These are phyloP conservation scores for Didymella lethalis DNA, from an alignment of 2,329 filamentous ascomycete genomes.

Conservation along the genomic window DNA sequence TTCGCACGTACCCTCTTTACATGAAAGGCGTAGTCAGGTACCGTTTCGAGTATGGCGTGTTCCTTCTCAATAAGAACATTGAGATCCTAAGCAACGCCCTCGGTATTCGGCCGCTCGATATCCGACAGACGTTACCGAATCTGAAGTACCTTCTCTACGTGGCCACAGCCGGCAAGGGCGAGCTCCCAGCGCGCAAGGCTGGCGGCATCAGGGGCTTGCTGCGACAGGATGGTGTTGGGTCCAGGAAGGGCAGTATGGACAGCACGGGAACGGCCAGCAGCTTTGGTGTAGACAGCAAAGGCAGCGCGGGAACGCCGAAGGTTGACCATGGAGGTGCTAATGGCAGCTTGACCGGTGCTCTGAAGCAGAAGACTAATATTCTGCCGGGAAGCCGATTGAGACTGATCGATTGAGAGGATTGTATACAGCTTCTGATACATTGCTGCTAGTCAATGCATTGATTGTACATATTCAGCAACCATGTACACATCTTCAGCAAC, in stretches of 20 bases:
- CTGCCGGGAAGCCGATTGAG: slow-evolving; percentile 40
- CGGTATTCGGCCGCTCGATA: slow-evolving; percentile 82
- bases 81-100: slow-evolving; percentile 71
- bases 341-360: slow-evolving; percentile 23
- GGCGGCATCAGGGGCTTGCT: slow-evolving; percentile 49
- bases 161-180: slow-evolving; percentile 77
- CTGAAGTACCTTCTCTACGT: slow-evolving; percentile 92
- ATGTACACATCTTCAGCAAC: neutral
- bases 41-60: slow-evolving; percentile 95
- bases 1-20: slow-evolving; percentile 76
- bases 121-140: slow-evolving; percentile 90
- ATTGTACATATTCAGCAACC: neutral
- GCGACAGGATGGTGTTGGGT: slow-evolving; percentile 34
- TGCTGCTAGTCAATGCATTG: neutral
- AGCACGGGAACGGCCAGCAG: slow-evolving; percentile 43
- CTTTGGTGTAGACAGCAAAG: slow-evolving; percentile 34
- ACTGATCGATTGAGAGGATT: slow-evolving; percentile 27
- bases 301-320: slow-evolving; percentile 26
- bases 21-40: slow-evolving; percentile 75
- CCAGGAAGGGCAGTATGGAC: slow-evolving; percentile 46
- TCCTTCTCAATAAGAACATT: slow-evolving; percentile 95
- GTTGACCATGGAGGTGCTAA: slow-evolving; percentile 26
- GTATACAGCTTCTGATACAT: neutral
- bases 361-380: slow-evolving; percentile 31
- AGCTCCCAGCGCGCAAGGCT: slow-evolving; percentile 58